Evolutionary conservation across 495 filamentous ascomycete genomes (phyloP).

Genomic region (Aspergillus heteromorphus): DNA sequence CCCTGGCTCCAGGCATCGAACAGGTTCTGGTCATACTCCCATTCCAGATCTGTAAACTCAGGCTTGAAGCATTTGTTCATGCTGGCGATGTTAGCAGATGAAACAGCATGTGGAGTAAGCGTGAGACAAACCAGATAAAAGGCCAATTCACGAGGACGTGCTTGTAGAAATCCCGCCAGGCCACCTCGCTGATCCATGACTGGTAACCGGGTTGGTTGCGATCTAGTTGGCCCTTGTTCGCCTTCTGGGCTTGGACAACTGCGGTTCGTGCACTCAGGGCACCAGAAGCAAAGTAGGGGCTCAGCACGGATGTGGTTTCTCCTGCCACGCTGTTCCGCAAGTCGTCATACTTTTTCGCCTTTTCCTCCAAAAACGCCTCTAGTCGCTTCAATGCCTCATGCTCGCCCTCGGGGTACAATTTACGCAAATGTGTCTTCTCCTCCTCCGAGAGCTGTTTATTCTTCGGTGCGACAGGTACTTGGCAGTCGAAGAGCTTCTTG

Average conservation of each 20-base stretch:
- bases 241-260: constrained; percentile 57
- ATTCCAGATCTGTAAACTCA: constrained; percentile 74
- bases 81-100: constrained; percentile 31
- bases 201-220: constrained; percentile 61
- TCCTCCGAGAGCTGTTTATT: constrained; percentile 57
- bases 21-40: constrained; percentile 64
- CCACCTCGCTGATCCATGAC: constrained; percentile 81
- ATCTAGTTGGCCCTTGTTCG: constrained; percentile 68
- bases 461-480: constrained; percentile 59
- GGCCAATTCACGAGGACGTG: constrained; percentile 85
- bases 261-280: constrained; percentile 74
- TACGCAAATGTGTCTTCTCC: constrained; percentile 50
- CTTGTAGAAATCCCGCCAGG: constrained; percentile 91
- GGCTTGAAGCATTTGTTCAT: constrained; percentile 95
- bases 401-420: constrained; percentile 76
- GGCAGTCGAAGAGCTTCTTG: constrained; percentile 53
- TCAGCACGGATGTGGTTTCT: constrained; percentile 65
- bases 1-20: constrained; percentile 76
- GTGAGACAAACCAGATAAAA: constrained; percentile 63
- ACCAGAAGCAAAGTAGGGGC: constrained; percentile 72
- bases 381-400: constrained; percentile 64
- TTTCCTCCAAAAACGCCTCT: constrained; percentile 64
- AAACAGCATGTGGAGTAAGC: background rate
- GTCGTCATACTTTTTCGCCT: constrained; percentile 55
- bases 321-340: constrained; percentile 56